Percentiles rank a stretch among this genome's conserved stretches.
phyloP scores from a whole-genome alignment of 2,329 filamentous ascomycete species.

The Reticulascus tulasneorum region DNA sequence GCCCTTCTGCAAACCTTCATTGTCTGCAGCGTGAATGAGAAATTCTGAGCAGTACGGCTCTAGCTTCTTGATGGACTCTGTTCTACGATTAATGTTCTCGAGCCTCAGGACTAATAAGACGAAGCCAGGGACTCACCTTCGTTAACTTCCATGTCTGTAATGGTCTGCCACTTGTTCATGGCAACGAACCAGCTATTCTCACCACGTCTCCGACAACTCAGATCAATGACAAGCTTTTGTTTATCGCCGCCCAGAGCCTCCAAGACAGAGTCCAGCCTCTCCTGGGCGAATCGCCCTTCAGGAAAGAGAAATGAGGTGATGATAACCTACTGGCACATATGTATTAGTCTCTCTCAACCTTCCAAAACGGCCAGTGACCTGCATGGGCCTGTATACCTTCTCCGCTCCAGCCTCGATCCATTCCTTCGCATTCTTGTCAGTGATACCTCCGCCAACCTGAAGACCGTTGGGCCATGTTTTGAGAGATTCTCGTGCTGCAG shows the following conservation, averaged over 20 bases:
- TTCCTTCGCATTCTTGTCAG: conserved; percentile 71
- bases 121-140: conserved; percentile 61
- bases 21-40: conserved; percentile 93
- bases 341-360: not conserved
- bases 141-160: conserved; percentile 93
- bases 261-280: conserved; percentile 71
- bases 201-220: conserved; percentile 78
- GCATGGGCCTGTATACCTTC: conserved; percentile 56
- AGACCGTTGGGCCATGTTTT: conserved; percentile 73
- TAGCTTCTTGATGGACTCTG: conserved; percentile 74
- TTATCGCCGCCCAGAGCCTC: conserved; percentile 68
- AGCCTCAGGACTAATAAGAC: conserved; percentile 1
- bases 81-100: not conserved
- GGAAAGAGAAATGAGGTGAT: conserved; percentile 96
- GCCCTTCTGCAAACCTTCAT: conserved; percentile 87
- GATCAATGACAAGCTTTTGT: conserved; percentile 83
- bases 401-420: conserved; percentile 89
- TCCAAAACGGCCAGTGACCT: not conserved
- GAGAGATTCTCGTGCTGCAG: conserved; percentile 73
- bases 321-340: conserved; percentile 86
- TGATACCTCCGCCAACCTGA: conserved; percentile 94
- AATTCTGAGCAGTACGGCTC: conserved; percentile 96
- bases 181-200: conserved; percentile 85
- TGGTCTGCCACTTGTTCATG: conserved; percentile 98
- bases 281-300: conserved; percentile 72